These are phyloP conservation scores for Pseudogymnoascus pannorum DNA, from an alignment of 2,329 filamentous ascomycete genomes.

Conservation along the genomic window DNA sequence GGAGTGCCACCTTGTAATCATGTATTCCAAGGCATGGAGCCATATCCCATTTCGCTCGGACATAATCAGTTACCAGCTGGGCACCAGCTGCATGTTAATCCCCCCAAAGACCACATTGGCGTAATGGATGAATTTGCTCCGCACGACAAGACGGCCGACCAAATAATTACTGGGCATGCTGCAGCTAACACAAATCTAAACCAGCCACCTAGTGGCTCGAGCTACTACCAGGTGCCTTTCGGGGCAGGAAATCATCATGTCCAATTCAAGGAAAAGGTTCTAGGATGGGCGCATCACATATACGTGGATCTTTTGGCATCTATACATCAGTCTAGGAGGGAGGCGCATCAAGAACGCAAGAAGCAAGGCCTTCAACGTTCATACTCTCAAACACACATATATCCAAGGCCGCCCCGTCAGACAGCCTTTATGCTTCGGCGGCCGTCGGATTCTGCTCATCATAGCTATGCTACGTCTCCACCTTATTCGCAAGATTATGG, in stretches of 20 bases:
- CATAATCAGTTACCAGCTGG: background rate
- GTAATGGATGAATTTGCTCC: background rate
- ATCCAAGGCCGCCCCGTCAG: constrained; percentile 39
- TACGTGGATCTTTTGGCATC: constrained; percentile 65
- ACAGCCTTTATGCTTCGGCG: constrained; percentile 18
- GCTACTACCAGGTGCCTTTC: constrained; percentile 2
- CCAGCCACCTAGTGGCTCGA: background rate
- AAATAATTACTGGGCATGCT: background rate
- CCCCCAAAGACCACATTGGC: background rate
- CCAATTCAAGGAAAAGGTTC: constrained; percentile 60
- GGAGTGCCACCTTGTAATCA: constrained; percentile 3
- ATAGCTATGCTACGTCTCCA: background rate
- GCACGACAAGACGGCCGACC: background rate
- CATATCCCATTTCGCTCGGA: constrained; percentile 3
- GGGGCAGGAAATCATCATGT: constrained; percentile 21
- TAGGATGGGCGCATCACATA: constrained; percentile 63
- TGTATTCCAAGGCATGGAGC: constrained; percentile 3
- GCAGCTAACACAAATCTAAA: background rate
- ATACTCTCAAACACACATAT: constrained; percentile 45
- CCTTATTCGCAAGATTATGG: background rate
- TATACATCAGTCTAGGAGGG: constrained; percentile 52
- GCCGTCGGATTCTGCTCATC: background rate
- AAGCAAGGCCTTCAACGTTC: constrained; percentile 28
- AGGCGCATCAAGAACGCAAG: constrained; percentile 33
- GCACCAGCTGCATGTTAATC: background rate